These are phyloP conservation scores for Botryotinia convoluta DNA, from an alignment of 2,329 filamentous ascomycete genomes.

Conservation along the genomic window DNA sequence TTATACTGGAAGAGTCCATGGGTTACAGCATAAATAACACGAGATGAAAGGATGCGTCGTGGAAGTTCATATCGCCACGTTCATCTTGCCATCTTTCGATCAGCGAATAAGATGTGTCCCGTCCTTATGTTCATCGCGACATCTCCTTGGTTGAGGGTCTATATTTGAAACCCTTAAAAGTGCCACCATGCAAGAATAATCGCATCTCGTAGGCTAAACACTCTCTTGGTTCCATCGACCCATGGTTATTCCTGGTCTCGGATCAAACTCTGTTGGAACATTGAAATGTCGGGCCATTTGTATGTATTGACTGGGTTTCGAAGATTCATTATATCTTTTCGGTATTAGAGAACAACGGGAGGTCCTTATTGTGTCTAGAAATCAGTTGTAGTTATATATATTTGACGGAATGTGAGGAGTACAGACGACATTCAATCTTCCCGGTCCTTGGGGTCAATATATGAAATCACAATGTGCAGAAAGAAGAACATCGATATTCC, in stretches of 20 bases:
- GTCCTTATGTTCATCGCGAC: background rate
- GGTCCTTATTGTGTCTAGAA: background rate
- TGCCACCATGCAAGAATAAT: constrained; percentile 8
- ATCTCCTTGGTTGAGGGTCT: constrained; percentile 1
- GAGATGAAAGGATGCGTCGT: constrained; percentile 9
- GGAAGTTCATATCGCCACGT: background rate
- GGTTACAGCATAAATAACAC: constrained; percentile 8
- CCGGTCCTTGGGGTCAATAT: background rate
- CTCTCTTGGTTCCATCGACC: background rate
- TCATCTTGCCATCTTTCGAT: background rate
- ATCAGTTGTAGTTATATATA: background rate
- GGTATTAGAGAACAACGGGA: background rate
- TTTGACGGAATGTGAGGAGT: background rate
- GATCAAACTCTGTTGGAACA: constrained; percentile 3
- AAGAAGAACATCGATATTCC: constrained; percentile 2
- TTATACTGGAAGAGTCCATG: background rate
- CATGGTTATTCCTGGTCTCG: background rate
- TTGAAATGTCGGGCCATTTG: background rate
- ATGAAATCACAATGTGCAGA: background rate
- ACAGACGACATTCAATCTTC: background rate
- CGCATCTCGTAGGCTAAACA: background rate
- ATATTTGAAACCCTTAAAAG: constrained; percentile 6
- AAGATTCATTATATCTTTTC: background rate
- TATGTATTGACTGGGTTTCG: background rate
- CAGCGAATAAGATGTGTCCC: background rate